Conservation (phyloP, 768 basidiomycete species). For the Suillus spraguei region DNA sequence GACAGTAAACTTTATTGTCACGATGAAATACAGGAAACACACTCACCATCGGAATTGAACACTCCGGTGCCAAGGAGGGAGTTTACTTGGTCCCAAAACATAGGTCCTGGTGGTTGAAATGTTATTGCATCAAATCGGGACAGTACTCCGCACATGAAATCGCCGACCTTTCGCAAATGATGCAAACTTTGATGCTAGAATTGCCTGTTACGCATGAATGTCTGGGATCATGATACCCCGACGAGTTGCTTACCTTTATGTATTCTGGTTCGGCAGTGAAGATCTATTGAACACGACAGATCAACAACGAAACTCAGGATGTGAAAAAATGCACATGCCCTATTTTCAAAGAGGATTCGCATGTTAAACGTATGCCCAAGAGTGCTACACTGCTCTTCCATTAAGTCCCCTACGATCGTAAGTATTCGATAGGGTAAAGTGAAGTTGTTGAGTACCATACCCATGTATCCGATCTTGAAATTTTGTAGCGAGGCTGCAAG, state of each 20-base stretch:
- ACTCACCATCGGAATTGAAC: constrained; percentile 43
- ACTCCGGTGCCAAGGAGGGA: constrained; percentile 40
- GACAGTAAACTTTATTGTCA: background rate
- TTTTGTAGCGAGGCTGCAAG: constrained; percentile 40
- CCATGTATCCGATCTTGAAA: constrained; percentile 49
- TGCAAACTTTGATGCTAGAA: constrained; percentile 40
- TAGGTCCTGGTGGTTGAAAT: constrained; percentile 19
- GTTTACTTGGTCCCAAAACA: constrained; percentile 26
- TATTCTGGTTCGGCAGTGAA: constrained; percentile 42
- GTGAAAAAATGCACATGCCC: constrained; percentile 16
- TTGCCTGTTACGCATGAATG: constrained; percentile 28
- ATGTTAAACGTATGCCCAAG: constrained; percentile 28
- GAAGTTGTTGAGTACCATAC: constrained; percentile 29
- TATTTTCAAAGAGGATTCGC: constrained; percentile 29
- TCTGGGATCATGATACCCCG: background rate
- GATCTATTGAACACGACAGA: constrained; percentile 28
- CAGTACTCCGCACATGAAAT: constrained; percentile 1
- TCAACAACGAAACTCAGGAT: background rate
- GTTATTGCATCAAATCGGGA: constrained; percentile 7
- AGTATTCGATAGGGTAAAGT: background rate
- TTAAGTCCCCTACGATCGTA: constrained; percentile 17
- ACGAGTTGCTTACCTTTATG: constrained; percentile 33
- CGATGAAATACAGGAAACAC: background rate
- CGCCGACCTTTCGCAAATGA: constrained; percentile 38
- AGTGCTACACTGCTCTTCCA: constrained; percentile 15